Conservation (phyloP, 148 eudicot genomes). For the Chenopodium album region DNA sequence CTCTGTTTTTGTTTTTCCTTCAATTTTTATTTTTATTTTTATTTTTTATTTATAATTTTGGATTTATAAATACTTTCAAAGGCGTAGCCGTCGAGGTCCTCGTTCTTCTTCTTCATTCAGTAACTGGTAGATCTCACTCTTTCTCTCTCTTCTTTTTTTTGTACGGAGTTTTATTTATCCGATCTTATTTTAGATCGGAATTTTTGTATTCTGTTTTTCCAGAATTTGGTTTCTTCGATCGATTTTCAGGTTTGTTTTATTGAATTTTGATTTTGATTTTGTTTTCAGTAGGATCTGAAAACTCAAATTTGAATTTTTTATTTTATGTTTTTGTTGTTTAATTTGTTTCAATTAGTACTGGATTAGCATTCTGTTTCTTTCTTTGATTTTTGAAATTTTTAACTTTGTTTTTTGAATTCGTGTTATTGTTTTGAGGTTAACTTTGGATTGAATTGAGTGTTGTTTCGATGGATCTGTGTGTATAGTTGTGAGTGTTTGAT, state of each 20-base stretch:
- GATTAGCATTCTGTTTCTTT: background rate
- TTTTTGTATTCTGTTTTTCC: slow-evolving; percentile 3
- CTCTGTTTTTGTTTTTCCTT: too few species aligned
- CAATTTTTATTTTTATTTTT: too few species aligned
- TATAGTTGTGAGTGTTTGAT: background rate
- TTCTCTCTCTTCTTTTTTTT: background rate
- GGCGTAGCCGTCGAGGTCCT: slow-evolving; percentile 39
- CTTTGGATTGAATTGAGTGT: background rate
- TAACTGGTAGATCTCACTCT: slow-evolving; percentile 26
- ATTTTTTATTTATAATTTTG: too few species aligned
- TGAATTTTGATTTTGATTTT: background rate
- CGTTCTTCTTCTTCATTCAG: slow-evolving; percentile 1
- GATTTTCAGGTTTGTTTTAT: slow-evolving; percentile 23
- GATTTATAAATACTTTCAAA: slow-evolving; percentile 8
- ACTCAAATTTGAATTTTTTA: background rate
- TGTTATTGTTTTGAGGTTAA: background rate
- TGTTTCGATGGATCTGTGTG: background rate
- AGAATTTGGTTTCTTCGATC: slow-evolving; percentile 4
- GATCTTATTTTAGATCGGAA: slow-evolving; percentile 13
- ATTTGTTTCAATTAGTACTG: background rate
- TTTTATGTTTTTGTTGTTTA: background rate
- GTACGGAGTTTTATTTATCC: background rate
- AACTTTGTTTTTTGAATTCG: background rate
- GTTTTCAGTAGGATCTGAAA: slow-evolving; percentile 15
- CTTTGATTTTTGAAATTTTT: slow-evolving; percentile 7